These are phyloP conservation scores for Taphrina communis DNA, from an alignment of 1,139 yeast genomes.

Conservation along the genomic window DNA sequence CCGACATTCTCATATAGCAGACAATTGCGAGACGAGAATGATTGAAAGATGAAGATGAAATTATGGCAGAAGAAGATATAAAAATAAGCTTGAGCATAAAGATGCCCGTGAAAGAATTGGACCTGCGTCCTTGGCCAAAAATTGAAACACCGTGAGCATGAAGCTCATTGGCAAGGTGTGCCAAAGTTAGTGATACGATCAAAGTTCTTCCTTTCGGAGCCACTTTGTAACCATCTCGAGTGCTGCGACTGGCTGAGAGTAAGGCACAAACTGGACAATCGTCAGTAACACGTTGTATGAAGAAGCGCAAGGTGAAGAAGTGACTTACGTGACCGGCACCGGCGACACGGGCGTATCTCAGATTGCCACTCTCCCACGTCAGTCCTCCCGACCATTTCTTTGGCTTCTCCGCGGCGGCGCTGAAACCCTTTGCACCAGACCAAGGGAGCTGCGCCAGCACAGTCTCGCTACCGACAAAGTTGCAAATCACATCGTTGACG, in stretches of 20 bases:
- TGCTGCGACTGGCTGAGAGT: conserved; percentile 75
- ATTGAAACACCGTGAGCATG: too few species aligned
- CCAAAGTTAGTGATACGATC: too few species aligned
- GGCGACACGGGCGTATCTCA: conserved; percentile 67
- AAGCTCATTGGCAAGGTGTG: too few species aligned
- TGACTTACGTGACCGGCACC: conserved; percentile 65
- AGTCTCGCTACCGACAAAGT: conserved; percentile 85
- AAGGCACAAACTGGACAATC: conserved; percentile 61
- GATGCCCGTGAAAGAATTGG: too few species aligned
- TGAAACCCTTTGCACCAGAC: conserved; percentile 55
- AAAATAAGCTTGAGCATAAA: too few species aligned
- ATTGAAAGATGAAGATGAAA: background rate
- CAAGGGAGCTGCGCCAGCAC: conserved; percentile 76
- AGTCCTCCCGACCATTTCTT: conserved; percentile 51
- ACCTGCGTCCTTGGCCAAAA: too few species aligned
- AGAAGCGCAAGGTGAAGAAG: background rate
- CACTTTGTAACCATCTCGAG: conserved; percentile 80
- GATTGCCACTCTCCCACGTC: conserved; percentile 54
- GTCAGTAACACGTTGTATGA: background rate
- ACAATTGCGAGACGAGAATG: background rate
- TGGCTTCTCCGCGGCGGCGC: conserved; percentile 53
- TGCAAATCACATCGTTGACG: conserved; percentile 86
- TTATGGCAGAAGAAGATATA: background rate
- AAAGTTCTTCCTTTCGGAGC: conserved; percentile 50
- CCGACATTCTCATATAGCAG: background rate